Percentiles rank a stretch among this genome's conserved stretches.
Evolutionary conservation across 176 grass and related monocot genomes (phyloP).

Genomic region (Miscanthus lutarioriparius): DNA sequence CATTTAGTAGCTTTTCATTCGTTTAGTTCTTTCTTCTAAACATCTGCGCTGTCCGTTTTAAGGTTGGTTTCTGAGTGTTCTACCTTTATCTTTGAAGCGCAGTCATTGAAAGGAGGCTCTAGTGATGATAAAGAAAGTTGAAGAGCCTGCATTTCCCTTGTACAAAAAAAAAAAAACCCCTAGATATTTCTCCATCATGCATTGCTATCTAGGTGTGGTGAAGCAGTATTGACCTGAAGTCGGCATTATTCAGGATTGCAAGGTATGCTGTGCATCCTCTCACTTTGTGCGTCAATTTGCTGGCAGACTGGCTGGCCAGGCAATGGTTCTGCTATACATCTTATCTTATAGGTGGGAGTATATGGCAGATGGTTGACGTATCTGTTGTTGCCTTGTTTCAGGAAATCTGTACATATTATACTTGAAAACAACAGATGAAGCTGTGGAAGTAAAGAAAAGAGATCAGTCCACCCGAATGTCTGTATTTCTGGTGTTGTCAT

Average conservation of each 20-base stretch:
- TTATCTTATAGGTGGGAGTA: not conserved
- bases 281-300: not conserved
- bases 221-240: not conserved
- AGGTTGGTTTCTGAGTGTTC: slow-evolving; percentile 3
- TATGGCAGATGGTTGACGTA: not conserved
- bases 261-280: slow-evolving; percentile 16
- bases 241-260: not conserved
- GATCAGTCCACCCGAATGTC: not conserved
- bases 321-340: not conserved
- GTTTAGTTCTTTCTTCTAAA: not conserved
- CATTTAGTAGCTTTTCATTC: not conserved
- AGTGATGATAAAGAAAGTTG: slow-evolving; percentile 39
- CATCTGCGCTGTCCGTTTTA: not conserved
- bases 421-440: slow-evolving; percentile 26
- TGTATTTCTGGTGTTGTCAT: slow-evolving; percentile 16
- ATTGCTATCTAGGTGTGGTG: slow-evolving; percentile 5
- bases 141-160: slow-evolving; percentile 13
- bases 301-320: not conserved
- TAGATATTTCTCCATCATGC: slow-evolving; percentile 21
- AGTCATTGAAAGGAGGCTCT: slow-evolving; percentile 43
- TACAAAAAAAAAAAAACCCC: slow-evolving; percentile 8
- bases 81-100: slow-evolving; percentile 5
- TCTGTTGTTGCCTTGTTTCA: slow-evolving; percentile 10
- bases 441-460: slow-evolving; percentile 20
- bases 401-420: slow-evolving; percentile 49